Percentiles rank a stretch among this genome's conserved stretches.
These are phyloP conservation scores for Nigrospora osmanthi DNA, from an alignment of 2,329 filamentous ascomycete genomes.

Conservation along the genomic window DNA sequence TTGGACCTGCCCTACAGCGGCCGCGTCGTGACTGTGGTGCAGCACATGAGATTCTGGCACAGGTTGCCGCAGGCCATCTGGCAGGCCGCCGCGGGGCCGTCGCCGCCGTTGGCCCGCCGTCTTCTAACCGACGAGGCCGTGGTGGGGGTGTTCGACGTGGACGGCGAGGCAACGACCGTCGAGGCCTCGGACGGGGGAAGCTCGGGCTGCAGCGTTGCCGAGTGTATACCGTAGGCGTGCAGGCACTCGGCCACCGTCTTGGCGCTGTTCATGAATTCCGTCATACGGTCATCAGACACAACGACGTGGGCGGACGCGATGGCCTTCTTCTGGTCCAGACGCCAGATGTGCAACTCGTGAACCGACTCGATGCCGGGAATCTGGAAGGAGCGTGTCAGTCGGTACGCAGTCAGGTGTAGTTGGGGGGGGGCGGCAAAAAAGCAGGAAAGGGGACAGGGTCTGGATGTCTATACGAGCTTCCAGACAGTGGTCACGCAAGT, in stretches of 20 bases:
- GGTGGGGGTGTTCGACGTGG: neutral
- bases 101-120: conserved; percentile 11
- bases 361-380: conserved; percentile 60
- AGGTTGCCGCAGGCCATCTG: conserved; percentile 22
- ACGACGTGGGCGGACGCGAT: conserved; percentile 64
- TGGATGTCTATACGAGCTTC: neutral
- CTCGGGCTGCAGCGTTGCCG: conserved; percentile 64
- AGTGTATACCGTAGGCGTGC: conserved; percentile 67
- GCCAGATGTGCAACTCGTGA: conserved; percentile 69
- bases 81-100: conserved; percentile 7
- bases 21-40: conserved; percentile 5
- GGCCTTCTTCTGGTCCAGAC: conserved; percentile 60
- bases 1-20: no score
- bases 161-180: neutral
- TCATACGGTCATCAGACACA: conserved; percentile 47
- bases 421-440: neutral
- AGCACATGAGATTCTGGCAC: conserved; percentile 20
- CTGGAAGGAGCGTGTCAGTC: conserved; percentile 22
- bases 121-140: conserved; percentile 17
- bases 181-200: conserved; percentile 7
- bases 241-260: conserved; percentile 60
- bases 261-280: conserved; percentile 52
- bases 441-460: neutral
- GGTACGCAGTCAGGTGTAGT: neutral
- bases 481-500: neutral